Conservation (phyloP, 2,329 filamentous ascomycete genomes). For the Scytalidium sp. region DNA sequence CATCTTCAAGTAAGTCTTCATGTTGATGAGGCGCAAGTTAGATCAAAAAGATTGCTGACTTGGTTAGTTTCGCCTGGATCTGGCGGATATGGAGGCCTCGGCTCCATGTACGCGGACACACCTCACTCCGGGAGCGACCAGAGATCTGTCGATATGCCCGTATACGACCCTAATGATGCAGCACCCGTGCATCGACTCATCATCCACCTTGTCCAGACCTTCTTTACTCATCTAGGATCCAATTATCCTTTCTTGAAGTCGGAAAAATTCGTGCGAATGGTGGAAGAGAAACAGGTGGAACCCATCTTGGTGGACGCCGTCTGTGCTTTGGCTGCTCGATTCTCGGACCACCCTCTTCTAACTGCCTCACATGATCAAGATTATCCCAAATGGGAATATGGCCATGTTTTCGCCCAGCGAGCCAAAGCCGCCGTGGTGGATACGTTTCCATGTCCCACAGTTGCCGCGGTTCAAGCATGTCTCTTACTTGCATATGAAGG, state of each 20-base stretch:
- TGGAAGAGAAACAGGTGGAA: slow-evolving; percentile 78
- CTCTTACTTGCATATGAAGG: slow-evolving; percentile 84
- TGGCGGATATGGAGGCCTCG: slow-evolving; percentile 12
- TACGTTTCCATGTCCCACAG: slow-evolving; percentile 76
- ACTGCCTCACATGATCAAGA: slow-evolving; percentile 47
- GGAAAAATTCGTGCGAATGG: slow-evolving; percentile 68
- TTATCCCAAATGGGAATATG: slow-evolving; percentile 62
- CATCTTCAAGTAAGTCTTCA: slow-evolving; percentile 16
- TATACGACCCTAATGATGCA: slow-evolving; percentile 72
- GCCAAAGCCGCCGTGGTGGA: slow-evolving; percentile 82
- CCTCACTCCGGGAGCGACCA: slow-evolving; percentile 19
- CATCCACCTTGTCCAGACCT: slow-evolving; percentile 72
- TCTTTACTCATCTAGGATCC: slow-evolving; percentile 79
- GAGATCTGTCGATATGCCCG: slow-evolving; percentile 48
- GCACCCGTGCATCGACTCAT: slow-evolving; percentile 73
- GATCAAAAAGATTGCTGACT: neutral
- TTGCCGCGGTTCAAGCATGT: slow-evolving; percentile 81
- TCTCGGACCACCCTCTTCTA: slow-evolving; percentile 62
- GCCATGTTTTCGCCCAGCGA: slow-evolving; percentile 74
- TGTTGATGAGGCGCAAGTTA: neutral
- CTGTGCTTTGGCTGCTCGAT: slow-evolving; percentile 77
- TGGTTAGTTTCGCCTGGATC: slow-evolving; percentile 23
- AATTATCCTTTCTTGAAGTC: slow-evolving; percentile 81
- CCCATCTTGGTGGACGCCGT: slow-evolving; percentile 84
- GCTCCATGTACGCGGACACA: slow-evolving; percentile 15